Conservation (phyloP, 148 eudicot genomes). For the Rhododendron williamsianum region DNA sequence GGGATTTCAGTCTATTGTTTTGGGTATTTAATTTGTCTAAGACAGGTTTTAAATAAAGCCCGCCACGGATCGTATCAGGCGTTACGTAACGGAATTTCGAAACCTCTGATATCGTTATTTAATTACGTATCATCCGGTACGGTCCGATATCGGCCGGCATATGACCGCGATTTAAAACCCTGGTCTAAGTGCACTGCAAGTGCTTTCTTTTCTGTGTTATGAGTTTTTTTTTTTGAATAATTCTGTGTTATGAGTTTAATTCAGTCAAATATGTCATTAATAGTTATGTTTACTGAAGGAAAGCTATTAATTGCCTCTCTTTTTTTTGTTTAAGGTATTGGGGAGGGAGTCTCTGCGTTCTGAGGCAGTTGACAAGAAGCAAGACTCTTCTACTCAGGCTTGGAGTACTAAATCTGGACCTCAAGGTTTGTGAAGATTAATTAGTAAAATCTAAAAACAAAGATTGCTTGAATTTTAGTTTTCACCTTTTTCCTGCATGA, state of each 20-base stretch:
- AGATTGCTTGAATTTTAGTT: too few relatives aligned
- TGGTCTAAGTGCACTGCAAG: not conserved
- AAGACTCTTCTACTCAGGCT: conserved; percentile 7
- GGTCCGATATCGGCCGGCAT: not conserved
- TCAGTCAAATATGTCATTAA: not conserved
- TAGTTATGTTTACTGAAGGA: not conserved
- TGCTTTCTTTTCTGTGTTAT: not conserved
- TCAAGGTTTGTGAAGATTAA: conserved; percentile 16
- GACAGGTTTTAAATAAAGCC: too few relatives aligned
- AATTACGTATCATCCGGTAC: not conserved
- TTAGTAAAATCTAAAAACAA: not conserved
- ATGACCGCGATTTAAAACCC: too few relatives aligned
- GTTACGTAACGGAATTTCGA: too few relatives aligned
- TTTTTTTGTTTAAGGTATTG: not conserved
- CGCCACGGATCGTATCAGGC: too few relatives aligned
- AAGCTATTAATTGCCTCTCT: not conserved
- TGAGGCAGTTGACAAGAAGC: conserved; percentile 6
- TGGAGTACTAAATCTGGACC: conserved; percentile 7
- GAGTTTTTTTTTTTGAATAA: not conserved
- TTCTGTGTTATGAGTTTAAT: not conserved
- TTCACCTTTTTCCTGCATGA: not conserved
- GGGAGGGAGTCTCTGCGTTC: conserved; percentile 12
- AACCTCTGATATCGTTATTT: not conserved
- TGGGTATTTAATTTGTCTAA: not conserved
- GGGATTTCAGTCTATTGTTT: not conserved